Evolutionary conservation across 768 basidiomycete species (phyloP), one percentile per base, ranked within the genome.

Genomic region (Gloeostereum incarnatum): DNA sequence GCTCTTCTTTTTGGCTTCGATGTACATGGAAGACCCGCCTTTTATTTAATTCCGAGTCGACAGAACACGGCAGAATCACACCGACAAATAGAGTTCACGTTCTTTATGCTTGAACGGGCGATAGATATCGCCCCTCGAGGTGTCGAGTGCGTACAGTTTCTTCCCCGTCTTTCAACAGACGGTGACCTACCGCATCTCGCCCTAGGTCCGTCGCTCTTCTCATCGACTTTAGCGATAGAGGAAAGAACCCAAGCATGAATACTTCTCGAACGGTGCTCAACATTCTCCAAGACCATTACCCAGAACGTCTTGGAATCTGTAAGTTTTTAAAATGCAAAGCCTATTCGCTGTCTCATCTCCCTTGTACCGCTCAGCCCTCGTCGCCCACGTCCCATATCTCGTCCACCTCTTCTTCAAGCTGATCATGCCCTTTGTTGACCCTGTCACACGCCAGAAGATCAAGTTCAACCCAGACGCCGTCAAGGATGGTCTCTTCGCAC

Each of bases 251-350:
- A 2, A 58, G 65, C 8, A 48, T 73, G 6, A 44, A 56, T 29
- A 66, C 64, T 8, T 53, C 71, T 6, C 59, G 66, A 5, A 48
- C 68, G 5, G 69, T 75, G 9, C 66, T 82, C 38, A 58, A 68
- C 54, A 81, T 87, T 47, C 65, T 89, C 10, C 87, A 89, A 49
- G 71, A 75, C 17, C 86, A 91, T 52, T 91, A 89, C 49, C 88
- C 88, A 0, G 91, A 94, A 55, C 77, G 91, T 3, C 75, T 94
- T 23, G 88, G 86, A 18, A 53, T 65, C 9, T 13, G 29, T 30
- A 13, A 4, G 29, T 6, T 6, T 30, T 30, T n/a, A n/a, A n/a
- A n/a, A n/a, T n/a, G n/a, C n/a, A n/a, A n/a, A n/a, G 29, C 17
- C 17, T 6, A 6, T 13, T 13, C 5, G 29, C 29, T 30, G 13